A percentile compares a stretch with the other conserved stretches of the same genome.
These are phyloP conservation scores for Vigna trinervia DNA, from an alignment of 306 rosid genomes.

Conservation along the genomic window DNA sequence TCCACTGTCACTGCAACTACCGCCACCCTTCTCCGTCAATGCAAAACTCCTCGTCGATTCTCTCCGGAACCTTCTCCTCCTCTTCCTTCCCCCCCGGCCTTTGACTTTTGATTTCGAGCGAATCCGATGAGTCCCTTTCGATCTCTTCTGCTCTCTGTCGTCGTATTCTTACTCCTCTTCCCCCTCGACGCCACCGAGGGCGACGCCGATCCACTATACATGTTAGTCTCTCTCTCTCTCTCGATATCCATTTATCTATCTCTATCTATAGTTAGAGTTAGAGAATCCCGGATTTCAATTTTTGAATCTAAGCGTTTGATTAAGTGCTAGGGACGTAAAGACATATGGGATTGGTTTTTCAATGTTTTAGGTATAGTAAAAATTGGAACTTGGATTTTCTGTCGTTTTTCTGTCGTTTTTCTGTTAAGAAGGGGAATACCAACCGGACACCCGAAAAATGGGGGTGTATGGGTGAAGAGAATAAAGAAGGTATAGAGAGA, in stretches of 20 bases:
- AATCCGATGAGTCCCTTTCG: constrained; percentile 64
- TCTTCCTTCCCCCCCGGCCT: constrained; percentile 1
- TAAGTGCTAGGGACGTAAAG: background rate
- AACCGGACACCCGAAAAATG: background rate
- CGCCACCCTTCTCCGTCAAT: constrained; percentile 35
- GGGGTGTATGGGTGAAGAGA: background rate
- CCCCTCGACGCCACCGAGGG: constrained; percentile 68
- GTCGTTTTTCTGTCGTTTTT: background rate
- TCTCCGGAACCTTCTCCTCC: constrained; percentile 30
- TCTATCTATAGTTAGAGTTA: background rate
- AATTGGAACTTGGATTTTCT: constrained; percentile 20
- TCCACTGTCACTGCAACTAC: constrained; percentile 41
- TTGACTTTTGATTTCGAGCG: constrained; percentile 58
- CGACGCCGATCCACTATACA: constrained; percentile 83
- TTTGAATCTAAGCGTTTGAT: constrained; percentile 3
- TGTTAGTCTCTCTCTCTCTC: constrained; percentile 44
- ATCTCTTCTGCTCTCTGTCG: constrained; percentile 48
- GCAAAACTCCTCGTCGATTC: constrained; percentile 54
- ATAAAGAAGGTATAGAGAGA: no score
- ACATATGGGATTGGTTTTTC: constrained; percentile 18
- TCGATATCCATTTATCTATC: background rate
- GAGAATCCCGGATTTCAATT: constrained; percentile 17
- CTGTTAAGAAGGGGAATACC: background rate
- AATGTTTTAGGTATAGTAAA: background rate
- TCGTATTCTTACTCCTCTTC: constrained; percentile 48